Base-by-base conservation (phyloP, 768 basidiomycete species). In the Kwoniella europaea region DNA sequence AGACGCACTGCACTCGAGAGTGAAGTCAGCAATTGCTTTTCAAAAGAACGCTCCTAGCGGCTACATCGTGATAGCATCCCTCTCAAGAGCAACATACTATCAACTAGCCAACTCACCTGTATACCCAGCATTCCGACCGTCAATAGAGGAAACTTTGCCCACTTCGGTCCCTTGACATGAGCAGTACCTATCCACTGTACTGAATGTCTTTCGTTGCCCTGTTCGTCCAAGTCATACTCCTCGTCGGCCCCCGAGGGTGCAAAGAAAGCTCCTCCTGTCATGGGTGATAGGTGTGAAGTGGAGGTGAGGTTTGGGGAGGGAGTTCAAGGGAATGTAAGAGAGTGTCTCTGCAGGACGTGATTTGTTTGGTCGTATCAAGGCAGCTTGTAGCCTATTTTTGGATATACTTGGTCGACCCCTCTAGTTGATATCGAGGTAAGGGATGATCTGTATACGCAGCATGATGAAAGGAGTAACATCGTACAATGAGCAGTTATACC, bases 71-170 rank as follows among this genome's bases (percentile, higher is more conserved):
- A 7, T 35, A 35, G 35, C 5, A 35, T 35, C 35, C 35, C 6
- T 6, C 35, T 35, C 35, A 35, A 35, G 35, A 35, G 35, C 35
- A 35, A 35, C 35, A 35, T 35, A 7, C 4, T 35, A 35, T 35
- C 35, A 9, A 35, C 35, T 35, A 29, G 35, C 46, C 9, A n/a
- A 71, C 74, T 63, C 71, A 93, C 89, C 81, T 93, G 92, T 0
- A 95, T 89, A 6, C 94, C 94, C 2, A 93, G 83, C 63, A 95
- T 84, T 0, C 92, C 91, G 7, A 94, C 77, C 0, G 93, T 95
- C 50, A 96, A 72, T 61, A 83, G 59, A n/a, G 82, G 82, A 68
- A 81, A 65, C 65, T 68, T 74, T 20, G 79, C 79, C 79, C 79
- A 83, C 72, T 74, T 79, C 29, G 82, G 82, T n/a, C 82, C 82